Conservation (phyloP, 2,329 filamentous ascomycete genomes). For the Ceratocystis papillata region DNA sequence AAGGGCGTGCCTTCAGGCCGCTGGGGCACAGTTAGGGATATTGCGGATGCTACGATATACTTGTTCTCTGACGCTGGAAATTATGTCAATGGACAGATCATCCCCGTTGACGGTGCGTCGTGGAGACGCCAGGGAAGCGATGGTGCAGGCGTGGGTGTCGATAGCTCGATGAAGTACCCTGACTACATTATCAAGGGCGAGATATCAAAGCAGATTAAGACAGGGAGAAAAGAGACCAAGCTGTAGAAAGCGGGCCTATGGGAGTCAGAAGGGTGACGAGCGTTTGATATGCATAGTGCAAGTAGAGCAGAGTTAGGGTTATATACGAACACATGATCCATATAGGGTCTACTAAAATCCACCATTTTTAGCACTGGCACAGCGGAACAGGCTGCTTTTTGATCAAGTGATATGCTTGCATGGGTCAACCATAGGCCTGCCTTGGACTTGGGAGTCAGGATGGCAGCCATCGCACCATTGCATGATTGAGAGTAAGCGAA, state of each 20-base stretch:
- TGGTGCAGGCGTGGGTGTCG: constrained; percentile 38
- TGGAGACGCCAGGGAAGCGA: constrained; percentile 42
- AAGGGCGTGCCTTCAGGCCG: constrained; percentile 58
- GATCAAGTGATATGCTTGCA: constrained; percentile 11
- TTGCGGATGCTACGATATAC: constrained; percentile 85
- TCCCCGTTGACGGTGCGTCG: constrained; percentile 60
- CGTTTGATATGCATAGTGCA: not conserved
- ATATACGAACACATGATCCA: not conserved
- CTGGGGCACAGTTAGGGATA: constrained; percentile 70
- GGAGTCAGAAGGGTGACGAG: too few relatives aligned
- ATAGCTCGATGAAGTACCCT: constrained; percentile 42
- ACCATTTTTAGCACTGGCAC: not conserved
- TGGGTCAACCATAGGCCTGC: not conserved
- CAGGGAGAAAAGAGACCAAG: constrained; percentile 34
- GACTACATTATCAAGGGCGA: constrained; percentile 36
- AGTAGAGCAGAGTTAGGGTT: not conserved
- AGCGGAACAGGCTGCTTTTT: not conserved
- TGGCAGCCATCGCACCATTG: constrained; percentile 3
- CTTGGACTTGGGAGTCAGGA: not conserved
- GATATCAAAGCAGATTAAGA: constrained; percentile 32
- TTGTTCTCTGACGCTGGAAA: constrained; percentile 77
- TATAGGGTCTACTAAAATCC: not conserved
- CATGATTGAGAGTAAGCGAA: constrained; percentile 3
- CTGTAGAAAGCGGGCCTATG: constrained; percentile 26
- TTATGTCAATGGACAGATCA: constrained; percentile 71